Evolutionary conservation across 371 early-diverging fungal species (phyloP), one percentile per base, ranked within the genome.

Genomic region (Umbelopsis sp.): DNA sequence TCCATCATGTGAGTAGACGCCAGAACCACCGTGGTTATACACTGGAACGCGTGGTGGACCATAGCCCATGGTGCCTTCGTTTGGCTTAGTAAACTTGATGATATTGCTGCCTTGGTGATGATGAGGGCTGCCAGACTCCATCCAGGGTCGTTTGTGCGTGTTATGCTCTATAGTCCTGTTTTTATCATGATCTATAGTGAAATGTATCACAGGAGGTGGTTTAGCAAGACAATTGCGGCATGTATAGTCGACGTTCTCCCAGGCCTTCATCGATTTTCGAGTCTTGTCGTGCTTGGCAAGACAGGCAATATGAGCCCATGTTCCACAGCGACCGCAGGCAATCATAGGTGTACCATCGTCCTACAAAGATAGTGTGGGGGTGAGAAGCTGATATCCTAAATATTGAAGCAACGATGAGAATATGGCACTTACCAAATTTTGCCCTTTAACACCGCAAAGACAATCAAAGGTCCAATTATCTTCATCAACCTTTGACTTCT

Each of bases 301-400:
- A 63, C 92, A 91, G 10, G 72, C 75, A 29, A 92, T 88, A 75
- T 92, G 93, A 62, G 88, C 88, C 93, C 93, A 92, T 0, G 80
- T 82, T 29, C 81, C 81, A 73, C 93, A 92, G 25, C 76, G 74
- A 16, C 82, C 89, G 62, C 93, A 92, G 1, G 90, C 90, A 67
- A 91, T 87, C 89, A 92, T 87, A 0, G 90, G 87, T 35, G 78
- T 80, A n/a, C 92, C 93, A 79, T 92, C 92, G 70, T 88, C 88
- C 87, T 87, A 76, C 11, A 63, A n/a, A 32, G 24, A 35, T 41
- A 41, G 12, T 38, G 10, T 38, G 4, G 38, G 22, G 22, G 22
- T 29, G 29, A 29, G 41, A 41, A 12, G 12, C 41, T 41, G 7
- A 4, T 1, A 41, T 38, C 38, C 0, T 12, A 29, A 29, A 29